Evolutionary conservation across 1,139 yeast species (phyloP), one percentile per base, ranked within the genome.

Genomic region (Blastobotrys petasosporus): DNA sequence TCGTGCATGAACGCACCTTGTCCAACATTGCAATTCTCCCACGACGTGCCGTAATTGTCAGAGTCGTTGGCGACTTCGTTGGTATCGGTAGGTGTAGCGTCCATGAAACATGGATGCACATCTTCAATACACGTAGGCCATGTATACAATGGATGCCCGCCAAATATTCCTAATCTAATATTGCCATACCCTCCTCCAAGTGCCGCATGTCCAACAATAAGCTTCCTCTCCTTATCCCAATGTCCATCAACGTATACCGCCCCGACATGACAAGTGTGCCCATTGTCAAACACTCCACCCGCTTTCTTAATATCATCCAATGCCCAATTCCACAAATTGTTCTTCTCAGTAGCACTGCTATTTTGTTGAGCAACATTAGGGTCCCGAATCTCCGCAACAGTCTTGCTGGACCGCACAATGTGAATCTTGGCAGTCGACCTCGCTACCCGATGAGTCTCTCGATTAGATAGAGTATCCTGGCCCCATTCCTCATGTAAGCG

Each of bases 1-100:
- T 92, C 97, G 63, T 92, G 98, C 84, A 90, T 75, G 57, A 87
- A 88, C 0, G 97, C 97, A 37, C 98, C 97, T 61, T 86, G 64
- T 1, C 97, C 87, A 37, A 92, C 76, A 51, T 85, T 83, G 37
- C 85, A 67, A 58, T 95, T 85, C 64, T 88, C 97, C 96, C 96
- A 92, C 47, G 83, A 76, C 1, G 95, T 77, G 1, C 94, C 86
- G 63, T 95, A 84, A 61, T 87, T 83, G 57, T 79, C 77, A 52
- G 83, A 73, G 62, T 92, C 98, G 61, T 92, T 88, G 7, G 95
- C 97, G 7, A 90, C 96, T 53, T 85, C 88, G 1, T 61, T 62
- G 0, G 73, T 75, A 45, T 80, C 76, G 15, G 85, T 72, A 16
- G 64, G 74, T 0, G 94, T 83, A 10, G 75, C 74, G 61, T 92